Base-by-base conservation (phyloP, 2,329 filamentous ascomycete genomes). In the Botrytis squamosa region DNA sequence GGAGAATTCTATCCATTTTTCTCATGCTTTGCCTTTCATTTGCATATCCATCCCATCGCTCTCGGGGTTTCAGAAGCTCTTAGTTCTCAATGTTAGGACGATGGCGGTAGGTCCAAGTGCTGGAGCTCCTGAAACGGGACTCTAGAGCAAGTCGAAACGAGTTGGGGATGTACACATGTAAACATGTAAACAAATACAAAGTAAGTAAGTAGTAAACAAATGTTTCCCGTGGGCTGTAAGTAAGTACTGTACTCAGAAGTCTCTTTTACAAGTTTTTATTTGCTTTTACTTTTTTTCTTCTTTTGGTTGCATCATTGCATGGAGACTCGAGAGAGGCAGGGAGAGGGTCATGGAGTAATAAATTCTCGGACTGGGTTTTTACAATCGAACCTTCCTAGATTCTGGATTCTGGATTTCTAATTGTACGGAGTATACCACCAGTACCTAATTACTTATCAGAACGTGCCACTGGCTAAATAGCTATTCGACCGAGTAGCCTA, bases 81-180 rank as follows among this genome's bases (percentile, higher is more conserved):
- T 57, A 33, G 52, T 29, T 57, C 14, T 29, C n/a, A 14, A 57
- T 57, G 52, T 57, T 57, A 57, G 52, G 52, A 57, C 52, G n/a
- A 57, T 57, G n/a, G n/a, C 52, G n/a, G n/a, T 57, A 57, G 52
- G n/a, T 57, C 52, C 52, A 57, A 57, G 52, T 57, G 52, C n/a
- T 57, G 6, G 52, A 57, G 52, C 52, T 57, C n/a, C 52, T 57
- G 52, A 57, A 57, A 57, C 52, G 6, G 14, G 14, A 57, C n/a
- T 29, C 14, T 3, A 18, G n/a, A 9, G 52, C 49, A 55, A n/a
- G 49, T 55, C 49, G 49, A 55, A 55, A 55, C 49, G 49, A 55
- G 49, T 16, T n/a, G 25, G 49, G 12, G 25, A 16, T 55, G 25
- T 14, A 55, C 3, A 33, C 33, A 16, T 55, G 25, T 14, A 55